Evolutionary conservation across 2,329 filamentous ascomycete species (phyloP).

Genomic region (Colletotrichum noveboracense): DNA sequence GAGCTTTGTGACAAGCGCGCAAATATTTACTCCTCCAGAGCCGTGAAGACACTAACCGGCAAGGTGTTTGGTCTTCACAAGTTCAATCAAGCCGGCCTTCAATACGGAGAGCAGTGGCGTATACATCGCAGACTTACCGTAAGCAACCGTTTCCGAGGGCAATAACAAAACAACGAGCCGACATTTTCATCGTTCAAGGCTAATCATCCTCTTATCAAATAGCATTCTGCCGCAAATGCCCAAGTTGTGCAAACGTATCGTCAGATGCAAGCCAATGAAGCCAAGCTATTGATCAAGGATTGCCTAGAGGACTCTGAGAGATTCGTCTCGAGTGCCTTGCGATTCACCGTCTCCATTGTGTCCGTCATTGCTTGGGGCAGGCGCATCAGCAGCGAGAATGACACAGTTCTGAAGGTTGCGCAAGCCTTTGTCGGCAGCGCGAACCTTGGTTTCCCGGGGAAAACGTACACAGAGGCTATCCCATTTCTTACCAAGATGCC

Average conservation of each 20-base stretch:
- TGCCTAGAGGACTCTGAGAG: neutral
- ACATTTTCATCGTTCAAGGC: neutral
- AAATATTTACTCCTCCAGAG: neutral
- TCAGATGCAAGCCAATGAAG: neutral
- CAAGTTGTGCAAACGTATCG: neutral
- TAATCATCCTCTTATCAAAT: neutral
- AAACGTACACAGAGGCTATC: neutral
- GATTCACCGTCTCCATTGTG: neutral
- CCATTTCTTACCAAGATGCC: neutral
- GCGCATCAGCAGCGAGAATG: neutral
- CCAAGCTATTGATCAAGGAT: neutral
- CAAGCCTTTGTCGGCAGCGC: neutral
- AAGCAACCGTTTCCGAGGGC: neutral
- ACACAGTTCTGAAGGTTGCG: neutral
- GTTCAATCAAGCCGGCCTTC: neutral
- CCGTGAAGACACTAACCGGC: neutral
- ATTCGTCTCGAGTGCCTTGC: neutral
- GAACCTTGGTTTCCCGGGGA: neutral
- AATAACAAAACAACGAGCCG: neutral
- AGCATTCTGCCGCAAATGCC: neutral
- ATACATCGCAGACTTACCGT: neutral
- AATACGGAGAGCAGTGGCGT: neutral
- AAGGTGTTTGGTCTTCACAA: neutral
- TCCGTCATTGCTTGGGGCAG: neutral
- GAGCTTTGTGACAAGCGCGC: neutral